Conservation (phyloP, 2,329 filamentous ascomycete species). For the Fusarium protoensiforme region DNA sequence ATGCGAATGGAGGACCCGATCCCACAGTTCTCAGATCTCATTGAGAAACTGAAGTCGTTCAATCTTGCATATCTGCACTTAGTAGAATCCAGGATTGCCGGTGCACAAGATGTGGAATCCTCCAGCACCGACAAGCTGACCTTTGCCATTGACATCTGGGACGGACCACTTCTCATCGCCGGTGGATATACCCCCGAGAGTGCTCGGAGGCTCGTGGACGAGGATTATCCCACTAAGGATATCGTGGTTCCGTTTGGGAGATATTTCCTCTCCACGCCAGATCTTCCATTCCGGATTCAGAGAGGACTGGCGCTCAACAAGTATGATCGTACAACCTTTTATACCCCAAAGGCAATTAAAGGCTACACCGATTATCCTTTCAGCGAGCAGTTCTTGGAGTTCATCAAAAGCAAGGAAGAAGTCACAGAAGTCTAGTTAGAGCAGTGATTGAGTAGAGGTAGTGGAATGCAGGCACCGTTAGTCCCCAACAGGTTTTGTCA, state of each 20-base stretch:
- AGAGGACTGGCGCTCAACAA: background rate
- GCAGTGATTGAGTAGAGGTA: no score
- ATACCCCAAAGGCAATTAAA: background rate
- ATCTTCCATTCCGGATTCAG: background rate
- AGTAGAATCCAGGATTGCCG: background rate
- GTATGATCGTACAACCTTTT: background rate
- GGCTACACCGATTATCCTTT: constrained; percentile 3
- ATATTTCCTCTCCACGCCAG: constrained; percentile 3
- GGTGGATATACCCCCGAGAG: background rate
- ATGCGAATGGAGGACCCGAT: constrained; percentile 71
- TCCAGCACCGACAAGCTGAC: background rate
- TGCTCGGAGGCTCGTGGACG: background rate
- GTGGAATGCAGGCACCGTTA: no score
- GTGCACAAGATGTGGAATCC: background rate
- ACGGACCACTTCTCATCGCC: background rate
- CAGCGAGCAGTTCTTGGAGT: background rate
- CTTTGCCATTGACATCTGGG: background rate
- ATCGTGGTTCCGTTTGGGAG: constrained; percentile 5
- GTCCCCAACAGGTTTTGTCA: no score
- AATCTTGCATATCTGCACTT: constrained; percentile 3
- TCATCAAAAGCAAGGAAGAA: no score
- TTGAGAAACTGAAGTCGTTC: constrained; percentile 33
- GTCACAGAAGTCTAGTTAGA: no score
- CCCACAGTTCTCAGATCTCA: constrained; percentile 69
- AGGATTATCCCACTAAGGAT: constrained; percentile 50